phyloP scores from a whole-genome alignment of 176 grass and related monocot species.

The Aegilops tauschii region DNA sequence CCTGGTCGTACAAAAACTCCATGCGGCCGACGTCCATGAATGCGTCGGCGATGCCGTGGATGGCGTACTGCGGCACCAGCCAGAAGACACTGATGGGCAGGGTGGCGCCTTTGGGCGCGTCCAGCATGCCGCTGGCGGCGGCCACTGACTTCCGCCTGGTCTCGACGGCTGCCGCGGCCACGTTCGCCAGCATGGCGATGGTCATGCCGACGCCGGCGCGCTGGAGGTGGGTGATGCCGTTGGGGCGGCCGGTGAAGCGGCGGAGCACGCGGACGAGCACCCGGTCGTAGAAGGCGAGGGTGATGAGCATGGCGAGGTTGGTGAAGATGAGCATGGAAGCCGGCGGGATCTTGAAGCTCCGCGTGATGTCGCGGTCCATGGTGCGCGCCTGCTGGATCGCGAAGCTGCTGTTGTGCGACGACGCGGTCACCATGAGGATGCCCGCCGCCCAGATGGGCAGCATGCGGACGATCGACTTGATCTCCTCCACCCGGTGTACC shows the following conservation, averaged over 20 bases:
- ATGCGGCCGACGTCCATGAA: conserved; percentile 86
- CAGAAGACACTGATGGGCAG: conserved; percentile 80
- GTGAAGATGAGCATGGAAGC: conserved; percentile 64
- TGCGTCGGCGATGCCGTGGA: conserved; percentile 71
- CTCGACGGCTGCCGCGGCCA: conserved; percentile 67
- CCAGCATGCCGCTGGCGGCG: conserved; percentile 43
- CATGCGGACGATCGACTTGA: conserved; percentile 80
- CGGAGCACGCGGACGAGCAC: conserved; percentile 55
- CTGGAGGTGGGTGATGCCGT: conserved; percentile 81
- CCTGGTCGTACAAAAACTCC: conserved; percentile 90
- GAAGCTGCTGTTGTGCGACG: conserved; percentile 62
- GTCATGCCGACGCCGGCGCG: conserved; percentile 70
- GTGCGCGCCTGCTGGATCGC: conserved; percentile 56
- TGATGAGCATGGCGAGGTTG: conserved; percentile 25
- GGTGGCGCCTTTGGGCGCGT: conserved; percentile 17
- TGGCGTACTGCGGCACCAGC: conserved; percentile 77
- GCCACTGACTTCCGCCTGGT: conserved; percentile 44
- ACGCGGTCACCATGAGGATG: conserved; percentile 59
- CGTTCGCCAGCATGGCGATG: conserved; percentile 51
- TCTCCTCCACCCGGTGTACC: conserved; percentile 85
- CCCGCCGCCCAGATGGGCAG: conserved; percentile 76
- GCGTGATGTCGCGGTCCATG: conserved; percentile 58
- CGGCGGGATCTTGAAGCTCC: conserved; percentile 54
- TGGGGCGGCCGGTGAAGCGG: conserved; percentile 46
- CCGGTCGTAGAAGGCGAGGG: conserved; percentile 62